Evolutionary conservation across 164 flowering plant genomes (phyloP).

Genomic region (Annona cherimola): DNA sequence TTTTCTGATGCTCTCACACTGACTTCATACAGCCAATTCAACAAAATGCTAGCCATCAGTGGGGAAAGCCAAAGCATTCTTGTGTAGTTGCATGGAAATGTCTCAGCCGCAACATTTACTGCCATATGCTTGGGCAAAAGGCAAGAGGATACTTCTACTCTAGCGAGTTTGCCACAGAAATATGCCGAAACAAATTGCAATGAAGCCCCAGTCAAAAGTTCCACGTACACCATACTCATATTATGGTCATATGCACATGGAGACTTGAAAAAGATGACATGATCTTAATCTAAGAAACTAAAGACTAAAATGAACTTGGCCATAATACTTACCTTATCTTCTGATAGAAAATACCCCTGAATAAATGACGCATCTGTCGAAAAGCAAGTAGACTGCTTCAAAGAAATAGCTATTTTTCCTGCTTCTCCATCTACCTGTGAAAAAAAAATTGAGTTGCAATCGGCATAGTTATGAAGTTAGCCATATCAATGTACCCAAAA

Average conservation of each 20-base stretch:
- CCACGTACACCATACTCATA: background rate
- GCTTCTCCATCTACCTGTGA: constrained; percentile 58
- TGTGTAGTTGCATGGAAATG: background rate
- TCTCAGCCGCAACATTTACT: background rate
- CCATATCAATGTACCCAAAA: background rate
- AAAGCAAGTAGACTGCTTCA: constrained; percentile 79
- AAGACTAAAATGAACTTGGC: background rate
- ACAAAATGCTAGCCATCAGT: background rate
- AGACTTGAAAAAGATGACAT: background rate
- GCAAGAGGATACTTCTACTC: background rate
- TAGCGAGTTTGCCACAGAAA: background rate
- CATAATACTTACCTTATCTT: constrained; percentile 57
- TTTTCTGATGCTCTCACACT: background rate
- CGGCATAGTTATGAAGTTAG: background rate
- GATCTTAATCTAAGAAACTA: background rate
- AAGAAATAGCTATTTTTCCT: constrained; percentile 64
- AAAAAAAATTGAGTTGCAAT: background rate
- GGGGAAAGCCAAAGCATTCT: background rate
- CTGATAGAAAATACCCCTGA: constrained; percentile 61
- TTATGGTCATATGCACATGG: background rate
- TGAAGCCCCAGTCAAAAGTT: background rate
- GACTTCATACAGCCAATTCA: background rate
- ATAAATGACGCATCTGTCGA: constrained; percentile 84
- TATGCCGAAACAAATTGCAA: background rate
- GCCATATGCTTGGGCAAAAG: background rate